Conservation (phyloP, 2,329 filamentous ascomycete genomes). For the Exserohilum turcica region DNA sequence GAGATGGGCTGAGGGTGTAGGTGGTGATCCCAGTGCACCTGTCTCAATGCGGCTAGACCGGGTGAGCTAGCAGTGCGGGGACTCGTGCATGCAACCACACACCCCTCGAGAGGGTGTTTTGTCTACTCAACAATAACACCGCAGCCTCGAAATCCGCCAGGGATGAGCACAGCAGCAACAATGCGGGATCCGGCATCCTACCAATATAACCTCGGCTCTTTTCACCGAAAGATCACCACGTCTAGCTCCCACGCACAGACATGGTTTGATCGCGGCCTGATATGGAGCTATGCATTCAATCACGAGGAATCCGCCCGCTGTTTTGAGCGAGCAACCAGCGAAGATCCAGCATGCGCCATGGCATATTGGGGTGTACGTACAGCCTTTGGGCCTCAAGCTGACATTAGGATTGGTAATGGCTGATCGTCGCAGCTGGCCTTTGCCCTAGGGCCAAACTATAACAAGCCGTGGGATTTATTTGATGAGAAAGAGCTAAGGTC, state of each 20-base stretch:
- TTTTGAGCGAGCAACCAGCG: slow-evolving; percentile 63
- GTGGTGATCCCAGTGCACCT: not conserved
- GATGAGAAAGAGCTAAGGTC: slow-evolving; percentile 63
- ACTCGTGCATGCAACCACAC: not conserved
- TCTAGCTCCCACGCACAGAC: slow-evolving; percentile 58
- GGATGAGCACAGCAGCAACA: not conserved
- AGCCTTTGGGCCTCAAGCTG: not conserved
- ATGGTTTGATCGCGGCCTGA: slow-evolving; percentile 75
- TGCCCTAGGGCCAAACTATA: slow-evolving; percentile 75
- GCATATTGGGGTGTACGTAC: slow-evolving; percentile 65
- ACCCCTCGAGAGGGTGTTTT: not conserved
- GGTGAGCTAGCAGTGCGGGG: slow-evolving; percentile 2
- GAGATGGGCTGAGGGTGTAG: not conserved
- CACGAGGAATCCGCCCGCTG: slow-evolving; percentile 71
- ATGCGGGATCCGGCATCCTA: slow-evolving; percentile 19
- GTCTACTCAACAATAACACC: not conserved
- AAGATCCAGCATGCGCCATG: slow-evolving; percentile 63
- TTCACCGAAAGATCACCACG: slow-evolving; percentile 62
- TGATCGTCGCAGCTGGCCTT: slow-evolving; percentile 61
- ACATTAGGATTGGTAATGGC: slow-evolving; percentile 13
- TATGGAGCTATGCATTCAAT: slow-evolving; percentile 78
- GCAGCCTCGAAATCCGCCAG: not conserved
- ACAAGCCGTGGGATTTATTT: slow-evolving; percentile 78
- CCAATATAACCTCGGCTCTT: slow-evolving; percentile 64
- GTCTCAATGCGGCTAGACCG: not conserved